Evolutionary conservation across 129 eudicot species (phyloP).

Genomic region (Flaveria bidentis): DNA sequence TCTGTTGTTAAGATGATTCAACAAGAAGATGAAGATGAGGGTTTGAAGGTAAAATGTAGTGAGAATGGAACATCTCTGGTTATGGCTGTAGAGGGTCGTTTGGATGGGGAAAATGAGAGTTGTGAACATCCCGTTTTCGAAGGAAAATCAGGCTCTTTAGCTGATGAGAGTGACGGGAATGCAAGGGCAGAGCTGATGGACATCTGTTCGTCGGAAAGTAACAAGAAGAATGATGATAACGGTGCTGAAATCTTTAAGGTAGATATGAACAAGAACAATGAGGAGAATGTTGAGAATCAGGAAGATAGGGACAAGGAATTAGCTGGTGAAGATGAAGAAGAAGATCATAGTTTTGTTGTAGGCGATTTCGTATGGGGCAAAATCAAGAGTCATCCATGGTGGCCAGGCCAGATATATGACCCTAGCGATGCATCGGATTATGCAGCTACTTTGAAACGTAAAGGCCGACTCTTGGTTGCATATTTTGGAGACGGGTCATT

Average conservation of each 20-base stretch:
- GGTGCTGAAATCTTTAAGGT: not conserved
- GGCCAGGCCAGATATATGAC: constrained; percentile 84
- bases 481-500: constrained; percentile 86
- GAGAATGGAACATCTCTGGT: constrained; percentile 7
- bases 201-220: not conserved
- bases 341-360: constrained; percentile 42
- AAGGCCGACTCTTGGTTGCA: constrained; percentile 60
- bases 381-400: constrained; percentile 73
- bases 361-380: constrained; percentile 97
- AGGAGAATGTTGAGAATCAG: constrained; percentile 11
- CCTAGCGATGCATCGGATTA: constrained; percentile 63
- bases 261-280: not conserved
- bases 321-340: constrained; percentile 22
- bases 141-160: not conserved
- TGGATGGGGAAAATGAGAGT: constrained; percentile 20
- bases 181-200: not conserved
- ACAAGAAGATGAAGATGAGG: constrained; percentile 18
- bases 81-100: not conserved
- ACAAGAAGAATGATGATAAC: constrained; percentile 8
- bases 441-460: constrained; percentile 42
- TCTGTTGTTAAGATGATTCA: constrained; percentile 15
- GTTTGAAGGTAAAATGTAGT: constrained; percentile 6
- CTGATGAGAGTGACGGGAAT: constrained; percentile 5
- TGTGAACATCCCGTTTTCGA: not conserved
- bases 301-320: not conserved